A percentile compares a stretch with the other conserved stretches of the same genome.
phyloP scores from a whole-genome alignment of 164 flowering plant genomes.

The Aristolochia californica region DNA sequence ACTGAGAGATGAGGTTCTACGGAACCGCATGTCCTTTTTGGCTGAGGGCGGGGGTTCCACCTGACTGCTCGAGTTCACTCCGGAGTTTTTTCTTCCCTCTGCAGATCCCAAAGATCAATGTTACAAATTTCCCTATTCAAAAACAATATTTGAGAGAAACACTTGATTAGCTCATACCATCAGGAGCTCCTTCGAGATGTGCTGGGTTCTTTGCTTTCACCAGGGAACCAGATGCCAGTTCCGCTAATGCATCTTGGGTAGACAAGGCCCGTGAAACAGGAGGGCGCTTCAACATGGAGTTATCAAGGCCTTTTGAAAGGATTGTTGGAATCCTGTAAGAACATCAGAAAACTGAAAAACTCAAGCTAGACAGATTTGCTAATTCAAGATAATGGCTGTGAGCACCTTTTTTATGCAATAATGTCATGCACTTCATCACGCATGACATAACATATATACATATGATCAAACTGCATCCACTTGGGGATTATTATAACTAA shows the following conservation, averaged over 20 bases:
- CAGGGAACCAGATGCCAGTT: slow-evolving; percentile 24
- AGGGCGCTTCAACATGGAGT: slow-evolving; percentile 41
- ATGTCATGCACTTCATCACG: too few species aligned
- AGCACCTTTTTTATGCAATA: too few species aligned
- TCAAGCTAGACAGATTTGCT: too few species aligned
- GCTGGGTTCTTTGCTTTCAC: slow-evolving; percentile 22
- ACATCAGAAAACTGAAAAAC: background rate
- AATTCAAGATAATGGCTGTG: too few species aligned
- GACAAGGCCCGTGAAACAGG: slow-evolving; percentile 39
- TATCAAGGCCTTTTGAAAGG: slow-evolving; percentile 36
- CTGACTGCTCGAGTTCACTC: slow-evolving; percentile 16
- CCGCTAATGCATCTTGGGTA: slow-evolving; percentile 54
- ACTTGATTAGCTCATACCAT: slow-evolving; percentile 31
- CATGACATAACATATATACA: background rate
- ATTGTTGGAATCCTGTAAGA: slow-evolving; percentile 26
- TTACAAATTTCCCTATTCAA: too few species aligned
- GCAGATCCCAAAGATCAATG: background rate
- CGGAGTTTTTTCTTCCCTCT: slow-evolving; percentile 4
- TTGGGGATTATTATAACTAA: background rate
- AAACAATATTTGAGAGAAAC: too few species aligned
- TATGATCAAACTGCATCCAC: background rate
- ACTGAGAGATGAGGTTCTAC: slow-evolving; percentile 34
- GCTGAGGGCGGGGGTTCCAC: slow-evolving; percentile 12
- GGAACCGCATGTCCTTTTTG: slow-evolving; percentile 42
- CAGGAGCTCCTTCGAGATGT: slow-evolving; percentile 13